Evolutionary conservation across 176 grass and related monocot genomes (phyloP).

Genomic region (Pontederia crassipes): DNA sequence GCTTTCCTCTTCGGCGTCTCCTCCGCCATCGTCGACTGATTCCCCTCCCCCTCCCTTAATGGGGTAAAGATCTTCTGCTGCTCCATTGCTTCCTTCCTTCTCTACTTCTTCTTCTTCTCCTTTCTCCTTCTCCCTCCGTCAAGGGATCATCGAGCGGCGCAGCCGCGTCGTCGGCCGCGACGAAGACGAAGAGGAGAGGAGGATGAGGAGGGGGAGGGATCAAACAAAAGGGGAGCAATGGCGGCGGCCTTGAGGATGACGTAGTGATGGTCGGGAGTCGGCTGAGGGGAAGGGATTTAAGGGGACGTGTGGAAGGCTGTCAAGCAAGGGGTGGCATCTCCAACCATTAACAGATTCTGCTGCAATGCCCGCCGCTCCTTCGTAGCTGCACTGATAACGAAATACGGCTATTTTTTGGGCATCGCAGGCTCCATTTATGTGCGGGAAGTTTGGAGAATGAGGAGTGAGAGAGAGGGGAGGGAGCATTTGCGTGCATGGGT

Average conservation of each 20-base stretch:
- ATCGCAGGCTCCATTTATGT: not conserved
- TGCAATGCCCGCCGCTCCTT: constrained; percentile 1
- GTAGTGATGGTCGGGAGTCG: too few relatives aligned
- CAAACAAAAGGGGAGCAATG: too few relatives aligned
- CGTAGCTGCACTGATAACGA: not conserved
- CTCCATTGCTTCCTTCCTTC: not conserved
- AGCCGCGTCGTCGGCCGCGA: too few relatives aligned
- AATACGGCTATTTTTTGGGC: not conserved
- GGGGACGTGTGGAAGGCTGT: not conserved
- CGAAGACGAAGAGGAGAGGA: too few relatives aligned
- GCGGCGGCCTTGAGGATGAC: too few relatives aligned
- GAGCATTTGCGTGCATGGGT: too few relatives aligned
- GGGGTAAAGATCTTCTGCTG: not conserved
- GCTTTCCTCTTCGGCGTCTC: not conserved
- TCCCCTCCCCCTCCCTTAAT: not conserved
- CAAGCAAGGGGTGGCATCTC: not conserved
- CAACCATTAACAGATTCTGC: not conserved
- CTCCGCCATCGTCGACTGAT: not conserved
- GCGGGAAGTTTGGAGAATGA: too few relatives aligned
- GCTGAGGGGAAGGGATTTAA: not conserved
- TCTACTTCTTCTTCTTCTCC: not conserved
- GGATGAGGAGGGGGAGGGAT: too few relatives aligned
- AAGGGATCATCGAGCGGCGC: too few relatives aligned
- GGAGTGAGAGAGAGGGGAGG: too few relatives aligned
- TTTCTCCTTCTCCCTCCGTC: not conserved